Percentiles rank a stretch among this genome's conserved stretches.
Conservation (phyloP, 192 early-diverging fungal species). For the Phlyctochytrium arcticum region DNA sequence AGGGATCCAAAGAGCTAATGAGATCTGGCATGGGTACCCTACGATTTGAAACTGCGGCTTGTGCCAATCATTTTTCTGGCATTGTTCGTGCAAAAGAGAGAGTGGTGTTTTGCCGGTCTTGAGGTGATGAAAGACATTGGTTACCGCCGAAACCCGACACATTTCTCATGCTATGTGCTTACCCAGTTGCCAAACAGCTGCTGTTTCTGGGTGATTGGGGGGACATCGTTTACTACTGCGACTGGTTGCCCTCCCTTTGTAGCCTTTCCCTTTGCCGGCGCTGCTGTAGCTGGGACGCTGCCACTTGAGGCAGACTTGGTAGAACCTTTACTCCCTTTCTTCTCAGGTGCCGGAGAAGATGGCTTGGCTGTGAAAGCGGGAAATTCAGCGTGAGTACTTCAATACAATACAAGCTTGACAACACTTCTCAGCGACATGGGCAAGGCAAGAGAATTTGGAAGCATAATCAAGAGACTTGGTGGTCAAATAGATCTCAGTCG, state of each 20-base stretch:
- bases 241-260: not conserved
- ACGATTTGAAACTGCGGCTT: constrained; percentile 64
- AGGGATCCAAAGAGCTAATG: not conserved
- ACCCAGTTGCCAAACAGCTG: not conserved
- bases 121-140: not conserved
- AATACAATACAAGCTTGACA: constrained; percentile 19
- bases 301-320: not conserved
- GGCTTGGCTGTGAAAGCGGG: not conserved
- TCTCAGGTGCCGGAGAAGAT: not conserved
- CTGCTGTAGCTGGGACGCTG: not conserved
- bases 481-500: no score
- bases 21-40: not conserved
- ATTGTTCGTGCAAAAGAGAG: constrained; percentile 71
- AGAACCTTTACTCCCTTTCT: not conserved
- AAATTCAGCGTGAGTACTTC: not conserved
- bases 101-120: constrained; percentile 89
- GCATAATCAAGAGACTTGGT: no score
- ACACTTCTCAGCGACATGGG: constrained; percentile 8
- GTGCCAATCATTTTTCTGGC: constrained; percentile 70
- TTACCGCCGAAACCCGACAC: not conserved
- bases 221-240: no score
- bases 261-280: not conserved
- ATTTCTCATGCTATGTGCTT: not conserved
- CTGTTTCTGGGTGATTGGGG: not conserved
- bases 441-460: constrained; percentile 3